A percentile compares a stretch with the other conserved stretches of the same genome.
Evolutionary conservation across 2,329 filamentous ascomycete genomes (phyloP).

Genomic region (Huntiella moniliformis): DNA sequence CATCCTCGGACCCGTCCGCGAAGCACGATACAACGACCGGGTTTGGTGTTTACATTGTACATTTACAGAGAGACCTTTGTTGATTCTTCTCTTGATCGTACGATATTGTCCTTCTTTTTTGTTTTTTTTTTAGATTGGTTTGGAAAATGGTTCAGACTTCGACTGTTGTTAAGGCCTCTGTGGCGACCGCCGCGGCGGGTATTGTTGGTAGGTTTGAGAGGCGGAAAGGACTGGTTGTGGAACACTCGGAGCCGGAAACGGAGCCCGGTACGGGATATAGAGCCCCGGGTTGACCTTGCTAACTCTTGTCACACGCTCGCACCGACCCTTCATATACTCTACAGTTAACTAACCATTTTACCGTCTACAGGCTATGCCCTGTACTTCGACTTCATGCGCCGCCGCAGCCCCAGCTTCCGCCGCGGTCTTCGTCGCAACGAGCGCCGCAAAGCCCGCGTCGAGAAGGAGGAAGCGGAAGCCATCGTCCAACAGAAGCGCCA

Average conservation of each 20-base stretch:
- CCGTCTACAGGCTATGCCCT: constrained; percentile 38
- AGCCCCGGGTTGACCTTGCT: neutral
- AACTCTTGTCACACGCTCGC: constrained; percentile 5
- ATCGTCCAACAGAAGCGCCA: constrained; percentile 49
- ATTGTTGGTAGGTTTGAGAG: constrained; percentile 31
- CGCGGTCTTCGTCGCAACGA: constrained; percentile 55
- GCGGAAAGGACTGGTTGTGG: neutral
- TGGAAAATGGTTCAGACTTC: constrained; percentile 28
- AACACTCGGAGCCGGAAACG: neutral
- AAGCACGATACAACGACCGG: no score
- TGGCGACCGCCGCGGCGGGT: constrained; percentile 41
- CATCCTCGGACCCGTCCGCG: no score
- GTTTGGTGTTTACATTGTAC: neutral
- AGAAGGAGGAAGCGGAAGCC: constrained; percentile 53
- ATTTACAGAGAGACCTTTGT: neutral
- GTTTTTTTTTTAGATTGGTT: neutral
- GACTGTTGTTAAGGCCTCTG: constrained; percentile 40
- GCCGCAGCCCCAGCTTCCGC: constrained; percentile 45
- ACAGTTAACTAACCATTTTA: neutral
- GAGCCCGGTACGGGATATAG: neutral
- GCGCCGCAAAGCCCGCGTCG: constrained; percentile 49
- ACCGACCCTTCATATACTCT: neutral
- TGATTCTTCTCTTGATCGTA: neutral
- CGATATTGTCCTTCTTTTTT: neutral
- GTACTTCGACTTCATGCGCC: constrained; percentile 51